Evolutionary conservation across 208 protist genomes (phyloP), one percentile per base, ranked within the genome.

Genomic region (Trypanosoma platydactyli): DNA sequence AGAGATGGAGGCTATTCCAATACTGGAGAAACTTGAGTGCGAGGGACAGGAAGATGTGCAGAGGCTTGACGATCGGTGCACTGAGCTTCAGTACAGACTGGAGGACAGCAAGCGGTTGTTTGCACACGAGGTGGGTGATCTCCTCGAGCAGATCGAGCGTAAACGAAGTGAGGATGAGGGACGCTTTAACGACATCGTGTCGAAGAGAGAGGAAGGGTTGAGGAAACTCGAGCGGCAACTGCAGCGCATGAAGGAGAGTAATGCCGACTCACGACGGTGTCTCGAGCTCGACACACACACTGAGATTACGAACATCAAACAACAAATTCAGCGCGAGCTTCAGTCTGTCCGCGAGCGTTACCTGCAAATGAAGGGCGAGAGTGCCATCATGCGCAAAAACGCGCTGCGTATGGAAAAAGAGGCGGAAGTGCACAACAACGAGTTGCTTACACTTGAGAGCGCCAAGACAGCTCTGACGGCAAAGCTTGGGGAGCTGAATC

Each of bases 211-310:
- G 30, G 80, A 90, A 64, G 78, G 74, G 5, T 55, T 93, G 22
- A 63, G 83, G 44, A 88, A 86, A 62, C 68, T 96, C 13, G 56
- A 68, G 33, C 62, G 80, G 3, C 84, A 95, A 67, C 73, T 94
- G 20, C 75, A 82, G 51, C 86, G 89, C 2, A 80, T 64, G 45
- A 57, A 83, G 50, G 80, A 94, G 64, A 86, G 92, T 22, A 94
- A 97, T 57, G 67, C 80, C 29, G 95, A 98, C 71, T 89, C 83
- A 45, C 76, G 81, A 27, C 79, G 74, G 29, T 94, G 98, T 78
- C 77, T 98, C 5, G 97, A 98, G 71, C 74, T 98, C 27, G 97
- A 99, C 69, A 96, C 89, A 15, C 96, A 99, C 63, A 78, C 80
- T 1, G 96, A 99, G 78, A 83, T 97, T 52, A 77, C 95, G 77